Evolutionary conservation across 768 basidiomycete genomes (phyloP), one percentile per base, ranked within the genome.

Genomic region (Lyophyllum atratum): DNA sequence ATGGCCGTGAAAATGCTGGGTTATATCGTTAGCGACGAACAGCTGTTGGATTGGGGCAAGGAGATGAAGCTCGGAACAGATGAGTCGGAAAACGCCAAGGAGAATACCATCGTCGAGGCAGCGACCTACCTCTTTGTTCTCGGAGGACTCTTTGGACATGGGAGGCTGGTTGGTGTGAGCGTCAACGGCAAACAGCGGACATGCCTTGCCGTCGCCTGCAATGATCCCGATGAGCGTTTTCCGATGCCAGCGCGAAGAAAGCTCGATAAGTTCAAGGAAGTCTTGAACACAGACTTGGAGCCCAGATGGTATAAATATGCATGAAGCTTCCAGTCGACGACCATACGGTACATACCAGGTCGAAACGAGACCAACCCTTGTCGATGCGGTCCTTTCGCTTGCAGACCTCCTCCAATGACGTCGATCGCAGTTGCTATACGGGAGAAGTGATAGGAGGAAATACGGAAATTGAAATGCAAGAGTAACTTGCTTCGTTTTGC

Each of bases 221-320:
- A 48, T 19, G 47, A 48, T 56, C 54, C 31, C 33, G 52, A 26
- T 40, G 43, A 44, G 4, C 43, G 17, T 21, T 24, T 44, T n/a
- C 17, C 43, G 10, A 2, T 24, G 3, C 43, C 43, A 24, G 12
- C 43, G 2, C 19, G 43, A 44, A 22, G 7, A 12, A 22, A 8
- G 8, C 43, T 44, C 15, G 43, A 44, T 10, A 44, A 14, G 43
- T 44, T 44, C 43, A 44, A 44, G 21, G 24, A 44, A 22, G 43
- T 24, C 14, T 12, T 44, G 22, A 22, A 9, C 22, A 44, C 22
- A 11, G 22, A 44, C 2, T 58, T 37, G 56, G 58, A 40, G 17
- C 39, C 39, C 19, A 40, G 39, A 19, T 40, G 39, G 17, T 39
- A 66, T 68, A 66, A 9, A 39, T 26, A 52, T 42, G 39, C 50